Evolutionary conservation across 148 eudicot genomes (phyloP), one percentile per base, ranked within the genome.

Genomic region (Nepenthes gracilis): DNA sequence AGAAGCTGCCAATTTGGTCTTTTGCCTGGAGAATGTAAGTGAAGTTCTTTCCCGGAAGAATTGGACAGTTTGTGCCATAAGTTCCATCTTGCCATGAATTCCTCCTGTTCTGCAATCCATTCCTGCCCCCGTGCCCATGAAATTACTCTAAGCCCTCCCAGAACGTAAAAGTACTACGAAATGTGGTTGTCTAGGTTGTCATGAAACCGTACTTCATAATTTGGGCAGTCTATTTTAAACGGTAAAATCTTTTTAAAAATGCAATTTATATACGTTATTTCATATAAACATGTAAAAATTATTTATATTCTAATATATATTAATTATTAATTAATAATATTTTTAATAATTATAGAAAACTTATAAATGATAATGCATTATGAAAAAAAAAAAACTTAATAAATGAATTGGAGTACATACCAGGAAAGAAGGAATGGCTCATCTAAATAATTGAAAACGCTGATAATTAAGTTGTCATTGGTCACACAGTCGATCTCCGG

Each of bases 361-460:
- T 23, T 23, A 23, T 23, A 23, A 23, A 45, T 5, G 11, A 49
- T 6, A 2, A 49, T 11, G 1, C 6, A 5, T 49, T 49, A 5
- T 49, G 10, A 0, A 4, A 9, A 32, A 55, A 35, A 33, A 13
- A 23, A 43, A 38, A 55, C 35, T 12, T 6, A 8, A 57, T 36
- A 54, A 43, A 70, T 35, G 48, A 14, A 63, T 13, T 2, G 4
- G 12, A 8, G 13, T 5, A 9, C 67, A 60, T 79, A 92, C 99
- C 99, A 93, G 73, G 99, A 86, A 58, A 93, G 63, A 55, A 94
- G 95, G 76, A 94, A 86, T 15, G 99, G 99, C 69, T 94, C 97
- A 43, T 73, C 77, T 72, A 94, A 78, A 71, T 77, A 73, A 76
- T 94, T 94, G 69, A 76, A 75, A 43, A 94, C 97, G 77, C 83